These are phyloP conservation scores for Fraxinus xanthoxyloides DNA, from an alignment of 305 asterid species.

Conservation along the genomic window DNA sequence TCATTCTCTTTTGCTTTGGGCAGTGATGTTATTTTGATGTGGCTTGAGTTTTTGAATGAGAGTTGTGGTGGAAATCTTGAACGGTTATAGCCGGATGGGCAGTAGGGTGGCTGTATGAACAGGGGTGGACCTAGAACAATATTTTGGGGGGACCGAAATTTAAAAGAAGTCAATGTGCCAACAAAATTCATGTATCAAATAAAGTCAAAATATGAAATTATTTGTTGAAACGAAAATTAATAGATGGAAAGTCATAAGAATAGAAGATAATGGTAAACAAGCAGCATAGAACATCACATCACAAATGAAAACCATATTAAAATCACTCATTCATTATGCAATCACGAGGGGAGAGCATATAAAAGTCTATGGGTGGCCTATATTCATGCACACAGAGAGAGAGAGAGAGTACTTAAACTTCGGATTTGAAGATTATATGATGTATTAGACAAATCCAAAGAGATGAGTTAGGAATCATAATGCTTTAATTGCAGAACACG, in stretches of 20 bases:
- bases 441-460: not conserved
- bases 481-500: not conserved
- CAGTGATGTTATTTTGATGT: constrained; percentile 16
- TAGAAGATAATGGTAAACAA: not conserved
- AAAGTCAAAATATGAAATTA: not conserved
- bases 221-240: not conserved
- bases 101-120: not conserved
- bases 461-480: not conserved
- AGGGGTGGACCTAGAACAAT: not conserved
- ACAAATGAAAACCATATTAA: not conserved
- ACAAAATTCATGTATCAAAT: not conserved
- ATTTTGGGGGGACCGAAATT: not conserved
- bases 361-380: not conserved
- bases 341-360: not conserved
- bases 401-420: not conserved
- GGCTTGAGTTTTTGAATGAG: not conserved
- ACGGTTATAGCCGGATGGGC: constrained; percentile 13
- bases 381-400: not conserved
- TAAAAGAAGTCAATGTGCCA: not conserved
- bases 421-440: not conserved
- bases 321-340: not conserved
- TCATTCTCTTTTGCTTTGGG: constrained; percentile 19
- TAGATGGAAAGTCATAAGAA: not conserved
- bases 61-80: constrained; percentile 40
- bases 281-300: not conserved